These are phyloP conservation scores for Xanthoconium separans DNA, from an alignment of 1,284 basidiomycete genomes.

Conservation along the genomic window DNA sequence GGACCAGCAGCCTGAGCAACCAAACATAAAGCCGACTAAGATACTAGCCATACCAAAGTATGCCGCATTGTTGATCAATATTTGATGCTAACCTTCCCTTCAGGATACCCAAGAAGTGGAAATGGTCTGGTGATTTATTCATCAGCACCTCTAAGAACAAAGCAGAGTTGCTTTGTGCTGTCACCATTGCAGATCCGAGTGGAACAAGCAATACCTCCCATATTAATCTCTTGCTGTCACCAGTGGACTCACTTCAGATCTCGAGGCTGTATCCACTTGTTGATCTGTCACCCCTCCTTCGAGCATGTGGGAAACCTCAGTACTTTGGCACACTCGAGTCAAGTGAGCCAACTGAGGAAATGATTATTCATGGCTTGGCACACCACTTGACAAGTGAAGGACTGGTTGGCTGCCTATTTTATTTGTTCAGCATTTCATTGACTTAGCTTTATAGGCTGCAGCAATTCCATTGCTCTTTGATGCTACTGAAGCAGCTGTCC, in stretches of 20 bases:
- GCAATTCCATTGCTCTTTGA: slow-evolving; percentile 48
- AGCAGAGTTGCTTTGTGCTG: slow-evolving; percentile 46
- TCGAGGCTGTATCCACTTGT: slow-evolving; percentile 45
- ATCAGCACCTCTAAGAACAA: slow-evolving; percentile 30
- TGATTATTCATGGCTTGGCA: slow-evolving; percentile 43
- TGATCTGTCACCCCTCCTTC: slow-evolving; percentile 46
- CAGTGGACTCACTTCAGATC: slow-evolving; percentile 43
- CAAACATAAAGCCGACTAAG: slow-evolving; percentile 15
- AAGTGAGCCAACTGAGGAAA: slow-evolving; percentile 39
- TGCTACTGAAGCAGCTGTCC: slow-evolving; percentile 37
- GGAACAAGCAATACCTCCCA: slow-evolving; percentile 45
- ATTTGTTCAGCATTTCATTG: background rate
- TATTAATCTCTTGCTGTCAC: slow-evolving; percentile 45
- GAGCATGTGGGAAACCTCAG: slow-evolving; percentile 46
- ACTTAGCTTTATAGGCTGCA: slow-evolving; percentile 42
- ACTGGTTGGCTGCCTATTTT: slow-evolving; percentile 37
- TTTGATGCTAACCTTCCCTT: slow-evolving; percentile 7
- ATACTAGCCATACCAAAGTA: slow-evolving; percentile 25
- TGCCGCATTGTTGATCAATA: background rate
- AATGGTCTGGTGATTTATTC: slow-evolving; percentile 48
- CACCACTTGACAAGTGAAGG: slow-evolving; percentile 45
- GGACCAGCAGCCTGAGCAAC: slow-evolving; percentile 2
- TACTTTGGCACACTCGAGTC: slow-evolving; percentile 51
- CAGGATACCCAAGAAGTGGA: slow-evolving; percentile 42
- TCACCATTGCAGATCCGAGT: slow-evolving; percentile 45